phyloP scores from a whole-genome alignment of 2,329 filamentous ascomycete genomes.

The Alternaria panax region DNA sequence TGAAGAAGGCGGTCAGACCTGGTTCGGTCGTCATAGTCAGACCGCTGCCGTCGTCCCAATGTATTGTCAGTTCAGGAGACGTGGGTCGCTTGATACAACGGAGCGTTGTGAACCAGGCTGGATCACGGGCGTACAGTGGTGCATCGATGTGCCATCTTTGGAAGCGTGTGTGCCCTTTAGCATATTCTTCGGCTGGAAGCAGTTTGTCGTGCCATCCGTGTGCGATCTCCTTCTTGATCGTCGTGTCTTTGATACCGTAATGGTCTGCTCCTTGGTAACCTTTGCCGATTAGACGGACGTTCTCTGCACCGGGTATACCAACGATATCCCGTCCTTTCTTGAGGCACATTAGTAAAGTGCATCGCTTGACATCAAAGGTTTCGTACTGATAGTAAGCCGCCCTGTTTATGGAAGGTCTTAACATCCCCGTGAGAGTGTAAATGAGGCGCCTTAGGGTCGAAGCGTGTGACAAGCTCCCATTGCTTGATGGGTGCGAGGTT shows the following conservation, averaged over 20 bases:
- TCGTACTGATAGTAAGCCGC: no score
- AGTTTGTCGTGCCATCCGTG: constrained; percentile 52
- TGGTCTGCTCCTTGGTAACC: constrained; percentile 56
- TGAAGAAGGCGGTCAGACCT: constrained; percentile 56
- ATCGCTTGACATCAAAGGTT: no score
- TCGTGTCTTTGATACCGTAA: constrained; percentile 53
- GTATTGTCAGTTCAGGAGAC: constrained; percentile 41
- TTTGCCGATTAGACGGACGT: constrained; percentile 57
- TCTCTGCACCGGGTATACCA: constrained; percentile 52
- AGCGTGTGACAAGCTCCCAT: not conserved
- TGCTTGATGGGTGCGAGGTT: not conserved
- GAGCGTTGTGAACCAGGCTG: constrained; percentile 55
- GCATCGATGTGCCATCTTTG: constrained; percentile 61
- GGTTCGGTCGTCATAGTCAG: constrained; percentile 54
- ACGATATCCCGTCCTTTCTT: no score
- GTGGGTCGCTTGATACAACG: constrained; percentile 50
- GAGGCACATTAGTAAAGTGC: no score
- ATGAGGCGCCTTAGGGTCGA: not conserved
- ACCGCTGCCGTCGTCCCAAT: constrained; percentile 56
- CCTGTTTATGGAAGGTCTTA: no score
- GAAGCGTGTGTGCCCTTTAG: constrained; percentile 54
- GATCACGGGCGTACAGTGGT: constrained; percentile 53
- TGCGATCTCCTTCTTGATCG: constrained; percentile 34
- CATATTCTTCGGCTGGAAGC: constrained; percentile 58
- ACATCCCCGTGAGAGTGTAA: not conserved